Base-by-base conservation (phyloP, 345 rosid genomes). In the Lepidium africanum region DNA sequence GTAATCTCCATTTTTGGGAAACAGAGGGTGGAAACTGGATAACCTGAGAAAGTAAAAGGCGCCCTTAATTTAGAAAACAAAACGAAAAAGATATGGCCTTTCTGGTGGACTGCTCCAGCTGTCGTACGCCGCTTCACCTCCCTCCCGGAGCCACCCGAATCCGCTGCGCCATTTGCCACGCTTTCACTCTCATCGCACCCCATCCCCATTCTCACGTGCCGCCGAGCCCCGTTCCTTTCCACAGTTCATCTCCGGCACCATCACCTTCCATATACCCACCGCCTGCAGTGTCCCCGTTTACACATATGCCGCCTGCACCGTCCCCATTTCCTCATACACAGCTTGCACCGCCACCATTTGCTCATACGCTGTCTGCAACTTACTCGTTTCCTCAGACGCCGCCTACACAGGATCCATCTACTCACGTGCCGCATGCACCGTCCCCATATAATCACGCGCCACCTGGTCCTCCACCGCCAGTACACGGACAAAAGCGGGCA, bases 121-220 rank as follows among this genome's bases (percentile, higher is more conserved):
- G 97, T 81, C 87, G 38, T 48, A 81, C 85, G 8, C 81, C 93
- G 15, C 75, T 88, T 36, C 90, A 82, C 73, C 89, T 84, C 1
- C 96, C 96, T 12, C 74, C 84, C 1, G 91, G 85, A 3, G 96
- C 88, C 42, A 49, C 49, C 42, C 81, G 86, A 17, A 90, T 92
- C 58, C 84, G 90, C 78, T 92, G 98, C 78, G 77, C 80, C 72
- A 6, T 92, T 78, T 92, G 98, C 79, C 84, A 50, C 17, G 84
- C 90, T 61, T 36, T 90, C 67, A 92, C 91, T 66, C 78, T 27
- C 67, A 41, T 92, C 30, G 87, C 85, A 47, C 84, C 81, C 47
- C 30, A 10, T 60, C 25, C 9, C 64, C 46, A 21, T 2, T 57
- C 40, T 63, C 69, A 41, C 63, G 38, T 62, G 30, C 75, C 68